Conservation (phyloP, 495 filamentous ascomycete species). For the Hyaloscypha finlandica region DNA sequence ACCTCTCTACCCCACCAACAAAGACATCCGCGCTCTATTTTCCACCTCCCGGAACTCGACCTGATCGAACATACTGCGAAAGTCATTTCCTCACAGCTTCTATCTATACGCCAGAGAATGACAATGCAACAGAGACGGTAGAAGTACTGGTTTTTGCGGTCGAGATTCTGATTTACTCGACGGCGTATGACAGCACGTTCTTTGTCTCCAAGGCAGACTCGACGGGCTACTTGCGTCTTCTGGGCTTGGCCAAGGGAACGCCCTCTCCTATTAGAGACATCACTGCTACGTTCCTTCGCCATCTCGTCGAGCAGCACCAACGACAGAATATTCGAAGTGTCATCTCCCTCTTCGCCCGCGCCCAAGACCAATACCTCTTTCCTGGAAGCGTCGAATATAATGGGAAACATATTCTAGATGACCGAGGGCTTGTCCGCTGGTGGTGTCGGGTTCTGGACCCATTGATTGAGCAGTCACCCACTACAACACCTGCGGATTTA, state of each 20-base stretch:
- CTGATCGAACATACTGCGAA: slow-evolving; percentile 81
- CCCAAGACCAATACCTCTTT: slow-evolving; percentile 94
- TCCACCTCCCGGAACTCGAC: slow-evolving; percentile 67
- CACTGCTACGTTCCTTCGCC: slow-evolving; percentile 71
- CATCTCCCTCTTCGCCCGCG: slow-evolving; percentile 87
- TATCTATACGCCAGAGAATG: slow-evolving; percentile 37
- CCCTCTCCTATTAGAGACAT: slow-evolving; percentile 74
- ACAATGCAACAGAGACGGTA: slow-evolving; percentile 31
- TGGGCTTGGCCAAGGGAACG: slow-evolving; percentile 58
- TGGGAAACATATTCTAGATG: slow-evolving; percentile 91
- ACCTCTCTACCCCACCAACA: slow-evolving; percentile 84
- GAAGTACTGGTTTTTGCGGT: slow-evolving; percentile 66
- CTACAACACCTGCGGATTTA: neutral
- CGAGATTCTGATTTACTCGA: slow-evolving; percentile 70
- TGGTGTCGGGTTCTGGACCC: slow-evolving; percentile 90
- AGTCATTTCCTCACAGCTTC: slow-evolving; percentile 83
- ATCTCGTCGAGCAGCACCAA: slow-evolving; percentile 66
- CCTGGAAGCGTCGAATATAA: slow-evolving; percentile 84
- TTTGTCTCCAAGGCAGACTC: slow-evolving; percentile 98
- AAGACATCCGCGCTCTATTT: slow-evolving; percentile 72
- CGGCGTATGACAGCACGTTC: slow-evolving; percentile 75
- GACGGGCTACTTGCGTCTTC: slow-evolving; percentile 77
- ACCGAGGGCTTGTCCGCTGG: slow-evolving; percentile 87
- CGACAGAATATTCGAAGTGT: slow-evolving; percentile 71
- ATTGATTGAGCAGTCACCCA: slow-evolving; percentile 48